phyloP scores from a whole-genome alignment of 805 yeast species.

The Ogataea polymorpha region DNA sequence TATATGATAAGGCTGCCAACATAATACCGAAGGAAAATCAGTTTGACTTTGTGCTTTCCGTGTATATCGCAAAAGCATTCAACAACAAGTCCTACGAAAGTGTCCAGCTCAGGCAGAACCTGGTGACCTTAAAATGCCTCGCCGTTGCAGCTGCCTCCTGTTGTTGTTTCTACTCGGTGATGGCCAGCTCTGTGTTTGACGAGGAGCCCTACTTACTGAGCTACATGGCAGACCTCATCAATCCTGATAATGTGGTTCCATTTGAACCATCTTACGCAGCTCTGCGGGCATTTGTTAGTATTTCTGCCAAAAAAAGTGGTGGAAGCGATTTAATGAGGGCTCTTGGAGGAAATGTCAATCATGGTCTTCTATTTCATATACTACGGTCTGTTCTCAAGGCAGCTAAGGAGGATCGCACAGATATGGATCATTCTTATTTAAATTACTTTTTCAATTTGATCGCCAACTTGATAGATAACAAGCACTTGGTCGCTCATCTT shows the following conservation, averaged over 20 bases:
- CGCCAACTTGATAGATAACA: slow-evolving; percentile 57
- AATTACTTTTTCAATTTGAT: slow-evolving; percentile 56
- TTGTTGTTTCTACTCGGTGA: slow-evolving; percentile 52
- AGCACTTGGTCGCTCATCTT: slow-evolving; percentile 51
- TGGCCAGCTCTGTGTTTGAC: slow-evolving; percentile 66
- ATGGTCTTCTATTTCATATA: slow-evolving; percentile 75
- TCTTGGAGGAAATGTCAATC: slow-evolving; percentile 81
- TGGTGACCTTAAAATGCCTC: slow-evolving; percentile 61
- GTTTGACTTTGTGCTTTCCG: slow-evolving; percentile 59
- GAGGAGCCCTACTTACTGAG: slow-evolving; percentile 68
- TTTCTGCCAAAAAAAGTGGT: slow-evolving; percentile 65
- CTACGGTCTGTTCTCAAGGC: slow-evolving; percentile 59
- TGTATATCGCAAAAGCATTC: slow-evolving; percentile 71
- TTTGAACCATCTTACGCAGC: slow-evolving; percentile 56
- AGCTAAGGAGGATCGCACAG: slow-evolving; percentile 34
- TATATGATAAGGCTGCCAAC: slow-evolving; percentile 57
- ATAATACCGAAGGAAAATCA: slow-evolving; percentile 60
- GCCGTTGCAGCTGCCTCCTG: slow-evolving; percentile 65
- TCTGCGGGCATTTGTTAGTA: slow-evolving; percentile 62
- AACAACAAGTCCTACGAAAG: slow-evolving; percentile 50
- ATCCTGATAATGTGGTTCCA: slow-evolving; percentile 59
- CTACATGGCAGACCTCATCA: slow-evolving; percentile 67
- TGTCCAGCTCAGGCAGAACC: slow-evolving; percentile 50
- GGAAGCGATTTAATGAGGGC: slow-evolving; percentile 75
- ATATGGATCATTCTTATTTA: slow-evolving; percentile 25